A percentile compares a stretch with the other conserved stretches of the same genome.
Conservation (phyloP, 352 stramenopile genomes). For the Aphanomyces astaci region DNA sequence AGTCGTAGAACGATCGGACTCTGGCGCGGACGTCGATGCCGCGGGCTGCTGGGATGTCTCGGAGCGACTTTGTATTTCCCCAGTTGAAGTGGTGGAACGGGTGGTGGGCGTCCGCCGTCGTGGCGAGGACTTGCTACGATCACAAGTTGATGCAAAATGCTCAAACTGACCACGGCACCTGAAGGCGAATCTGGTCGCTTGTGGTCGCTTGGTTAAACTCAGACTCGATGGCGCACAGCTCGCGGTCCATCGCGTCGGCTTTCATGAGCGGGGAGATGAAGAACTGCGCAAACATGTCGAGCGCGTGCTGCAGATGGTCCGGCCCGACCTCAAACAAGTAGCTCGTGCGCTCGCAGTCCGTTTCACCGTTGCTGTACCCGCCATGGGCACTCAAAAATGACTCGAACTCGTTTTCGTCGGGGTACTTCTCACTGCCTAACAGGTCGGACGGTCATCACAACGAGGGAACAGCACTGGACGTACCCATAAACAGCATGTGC, state of each 20-base stretch:
- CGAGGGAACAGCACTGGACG: background rate
- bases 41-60: conserved; percentile 35
- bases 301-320: conserved; percentile 44
- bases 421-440: conserved; percentile 84
- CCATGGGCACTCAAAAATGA: conserved; percentile 81
- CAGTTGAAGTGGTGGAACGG: conserved; percentile 80
- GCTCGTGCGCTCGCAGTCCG: conserved; percentile 87
- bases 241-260: conserved; percentile 63
- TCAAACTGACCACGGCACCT: conserved; percentile 7
- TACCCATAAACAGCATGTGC: conserved; percentile 96
- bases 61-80: conserved; percentile 73
- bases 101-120: conserved; percentile 40
- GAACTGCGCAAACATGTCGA: conserved; percentile 93
- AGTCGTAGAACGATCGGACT: conserved; percentile 58
- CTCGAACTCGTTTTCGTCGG: conserved; percentile 91
- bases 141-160: no score
- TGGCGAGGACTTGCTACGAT: conserved; percentile 74
- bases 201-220: conserved; percentile 79
- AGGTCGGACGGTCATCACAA: no score
- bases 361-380: conserved; percentile 88
- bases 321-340: conserved; percentile 91
- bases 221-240: conserved; percentile 81
- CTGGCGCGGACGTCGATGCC: conserved; percentile 50
- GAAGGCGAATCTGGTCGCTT: conserved; percentile 52
- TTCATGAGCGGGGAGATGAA: conserved; percentile 88